A percentile compares a stretch with the other conserved stretches of the same genome.
phyloP scores from a whole-genome alignment of 495 filamentous ascomycete species.

The Cercophora samala region DNA sequence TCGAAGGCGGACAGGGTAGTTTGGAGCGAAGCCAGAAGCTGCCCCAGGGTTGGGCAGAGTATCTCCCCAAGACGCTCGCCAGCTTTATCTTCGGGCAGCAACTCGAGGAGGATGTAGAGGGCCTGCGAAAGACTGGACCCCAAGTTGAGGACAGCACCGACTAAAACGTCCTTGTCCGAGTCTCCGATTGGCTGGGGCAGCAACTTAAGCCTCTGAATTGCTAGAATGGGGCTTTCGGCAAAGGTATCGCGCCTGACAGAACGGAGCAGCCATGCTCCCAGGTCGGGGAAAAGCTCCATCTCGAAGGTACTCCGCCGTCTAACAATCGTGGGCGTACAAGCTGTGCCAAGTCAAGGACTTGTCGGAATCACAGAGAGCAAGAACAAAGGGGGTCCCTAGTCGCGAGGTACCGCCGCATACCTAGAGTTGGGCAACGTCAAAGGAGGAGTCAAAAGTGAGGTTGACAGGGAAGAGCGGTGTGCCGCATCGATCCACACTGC shows the following conservation, averaged over 20 bases:
- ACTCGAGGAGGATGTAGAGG: constrained; percentile 28
- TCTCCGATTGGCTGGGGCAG: constrained; percentile 23
- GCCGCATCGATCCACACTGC: constrained; percentile 10
- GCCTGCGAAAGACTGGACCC: constrained; percentile 30
- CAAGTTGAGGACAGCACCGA: constrained; percentile 31
- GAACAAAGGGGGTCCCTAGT: neutral
- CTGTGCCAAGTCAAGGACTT: neutral
- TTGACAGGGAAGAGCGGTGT: constrained; percentile 10
- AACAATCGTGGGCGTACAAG: neutral
- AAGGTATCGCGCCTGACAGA: constrained; percentile 24
- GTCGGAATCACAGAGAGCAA: neutral
- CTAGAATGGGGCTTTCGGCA: constrained; percentile 25
- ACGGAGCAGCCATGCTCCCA: constrained; percentile 29
- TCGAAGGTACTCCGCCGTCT: constrained; percentile 8
- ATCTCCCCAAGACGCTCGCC: constrained; percentile 31
- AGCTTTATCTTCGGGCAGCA: constrained; percentile 30
- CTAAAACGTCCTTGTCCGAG: constrained; percentile 30
- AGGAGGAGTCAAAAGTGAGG: neutral
- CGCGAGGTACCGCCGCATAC: neutral
- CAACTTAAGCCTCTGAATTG: constrained; percentile 27
- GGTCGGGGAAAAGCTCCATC: constrained; percentile 27
- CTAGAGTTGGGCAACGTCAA: neutral
- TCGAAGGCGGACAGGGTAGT: constrained; percentile 22
- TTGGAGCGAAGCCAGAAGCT: constrained; percentile 24
- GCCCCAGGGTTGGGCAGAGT: constrained; percentile 30